Evolutionary conservation across 192 early-diverging fungal genomes (phyloP), one percentile per base, ranked within the genome.

Genomic region (Podila epicladia): DNA sequence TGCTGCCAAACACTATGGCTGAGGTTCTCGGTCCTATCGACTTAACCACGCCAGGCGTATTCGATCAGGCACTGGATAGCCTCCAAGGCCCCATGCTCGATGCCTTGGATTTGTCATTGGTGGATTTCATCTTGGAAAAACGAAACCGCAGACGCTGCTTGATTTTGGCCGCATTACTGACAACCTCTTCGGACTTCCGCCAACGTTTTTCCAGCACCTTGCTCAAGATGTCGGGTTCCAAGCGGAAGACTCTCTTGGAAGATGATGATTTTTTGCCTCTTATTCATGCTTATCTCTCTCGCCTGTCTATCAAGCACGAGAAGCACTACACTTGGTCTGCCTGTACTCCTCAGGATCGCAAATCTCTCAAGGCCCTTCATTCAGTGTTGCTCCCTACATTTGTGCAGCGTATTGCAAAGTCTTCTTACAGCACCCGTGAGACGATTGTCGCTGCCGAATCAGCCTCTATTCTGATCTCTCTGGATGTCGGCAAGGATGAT

Each of bases 1-100:
- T 75, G 4, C 75, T 70, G 72, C 72, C 70, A 2, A 83, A 83
- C 32, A 61, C 74, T 26, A 75, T 75, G 70, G 69, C 69, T 8
- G 33, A 51, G 1, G 65, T 60, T 9, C 12, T 64, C 7, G 26
- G 24, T 4, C 65, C 71, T 55, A 11, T 73, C 17, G 77, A 80
- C 37, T 32, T 80, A 11, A 58, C 77, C 1, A 22, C 49, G 1
- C 66, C 77, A 3, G 57, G 66, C 9, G 67, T 80, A 9, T 80
- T 80, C 29, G 71, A 73, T 22, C 77, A 50, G 13, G 77, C 77
- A 17, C 41, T 64, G 28, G 58, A 69, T 24, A 64, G 66, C 22
- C 67, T 80, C 5, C 71, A 69, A 19, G 31, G 48, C 3, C 53
- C 77, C 11, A 33, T 41, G 9, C 28, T 73, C 26, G 58, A 32